Percentiles rank a stretch among this genome's conserved stretches.
These are phyloP conservation scores for Yamadazyma olivae DNA, from an alignment of 805 yeast genomes.

Conservation along the genomic window DNA sequence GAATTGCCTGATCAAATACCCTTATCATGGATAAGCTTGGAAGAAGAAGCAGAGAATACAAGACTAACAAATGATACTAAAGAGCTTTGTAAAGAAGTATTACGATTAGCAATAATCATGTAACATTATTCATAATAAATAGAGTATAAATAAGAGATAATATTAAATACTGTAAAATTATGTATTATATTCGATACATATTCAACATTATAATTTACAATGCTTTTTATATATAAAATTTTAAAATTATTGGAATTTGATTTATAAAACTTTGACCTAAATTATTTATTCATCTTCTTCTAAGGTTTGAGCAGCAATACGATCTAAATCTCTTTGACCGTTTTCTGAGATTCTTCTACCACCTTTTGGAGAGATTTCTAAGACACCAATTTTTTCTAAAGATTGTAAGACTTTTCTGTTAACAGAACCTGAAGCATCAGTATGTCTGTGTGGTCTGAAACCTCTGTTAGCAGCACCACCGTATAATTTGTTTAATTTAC, in stretches of 20 bases:
- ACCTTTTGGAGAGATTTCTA: conserved; percentile 95
- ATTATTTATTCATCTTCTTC: conserved; percentile 68
- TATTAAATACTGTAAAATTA: conserved; percentile 8
- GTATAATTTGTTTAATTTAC: conserved; percentile 97
- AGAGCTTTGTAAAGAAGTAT: not conserved
- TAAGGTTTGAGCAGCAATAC: conserved; percentile 98
- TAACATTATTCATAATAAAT: too few relatives aligned
- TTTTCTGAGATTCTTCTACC: conserved; percentile 99
- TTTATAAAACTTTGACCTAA: conserved; percentile 6
- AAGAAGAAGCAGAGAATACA: conserved; percentile 37
- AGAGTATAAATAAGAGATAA: too few relatives aligned
- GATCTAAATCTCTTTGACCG: conserved; percentile 99
- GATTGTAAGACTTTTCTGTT: conserved; percentile 99
- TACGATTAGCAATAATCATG: too few relatives aligned
- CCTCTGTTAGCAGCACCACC: conserved; percentile 99
- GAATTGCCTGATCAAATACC: conserved; percentile 52
- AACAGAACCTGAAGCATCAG: conserved; percentile 97
- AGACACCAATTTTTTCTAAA: conserved; percentile 95
- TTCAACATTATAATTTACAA: conserved; percentile 19
- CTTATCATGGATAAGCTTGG: conserved; percentile 52
- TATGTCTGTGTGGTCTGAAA: conserved; percentile 97
- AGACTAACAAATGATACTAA: not conserved
- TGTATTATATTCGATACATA: conserved; percentile 9
- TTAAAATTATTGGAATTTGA: conserved; percentile 1
- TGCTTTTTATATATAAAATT: conserved; percentile 9